Conservation (phyloP, 108 stramenopile genomes). For the Fistulifera solaris region DNA sequence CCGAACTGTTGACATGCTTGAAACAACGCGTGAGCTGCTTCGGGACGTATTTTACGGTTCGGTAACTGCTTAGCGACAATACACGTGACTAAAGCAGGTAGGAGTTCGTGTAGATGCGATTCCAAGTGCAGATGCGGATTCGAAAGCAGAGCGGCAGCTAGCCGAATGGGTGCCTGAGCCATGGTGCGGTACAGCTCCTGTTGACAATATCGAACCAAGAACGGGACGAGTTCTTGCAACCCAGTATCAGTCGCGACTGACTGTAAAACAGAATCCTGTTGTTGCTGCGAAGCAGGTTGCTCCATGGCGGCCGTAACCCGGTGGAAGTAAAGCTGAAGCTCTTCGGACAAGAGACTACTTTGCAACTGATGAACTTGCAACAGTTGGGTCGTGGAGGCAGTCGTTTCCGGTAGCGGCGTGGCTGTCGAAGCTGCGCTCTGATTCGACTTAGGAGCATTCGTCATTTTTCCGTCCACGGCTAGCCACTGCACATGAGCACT, state of each 20-base stretch:
- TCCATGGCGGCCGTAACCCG: constrained; percentile 56
- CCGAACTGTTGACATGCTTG: constrained; percentile 62
- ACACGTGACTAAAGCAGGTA: constrained; percentile 67
- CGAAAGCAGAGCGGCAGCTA: constrained; percentile 50
- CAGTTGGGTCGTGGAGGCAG: not conserved
- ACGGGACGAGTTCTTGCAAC: constrained; percentile 78
- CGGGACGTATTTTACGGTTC: constrained; percentile 56
- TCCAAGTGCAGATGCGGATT: constrained; percentile 78
- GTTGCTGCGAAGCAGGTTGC: constrained; percentile 23
- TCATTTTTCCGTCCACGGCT: constrained; percentile 62
- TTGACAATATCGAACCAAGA: constrained; percentile 55
- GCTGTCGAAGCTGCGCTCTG: constrained; percentile 3
- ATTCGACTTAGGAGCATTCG: constrained; percentile 31
- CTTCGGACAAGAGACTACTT: constrained; percentile 73
- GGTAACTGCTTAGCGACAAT: constrained; percentile 55
- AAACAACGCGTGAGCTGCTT: constrained; percentile 49
- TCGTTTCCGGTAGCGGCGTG: not conserved
- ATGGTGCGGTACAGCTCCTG: constrained; percentile 50
- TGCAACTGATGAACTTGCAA: constrained; percentile 33
- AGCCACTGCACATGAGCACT: constrained; percentile 74
- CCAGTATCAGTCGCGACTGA: constrained; percentile 44
- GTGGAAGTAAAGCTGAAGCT: constrained; percentile 68
- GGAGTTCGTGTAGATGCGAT: constrained; percentile 73
- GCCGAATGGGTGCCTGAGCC: constrained; percentile 17
- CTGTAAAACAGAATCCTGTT: constrained; percentile 34